These are phyloP conservation scores for Cyberlindnera petersonii DNA, from an alignment of 805 yeast species.

Conservation along the genomic window DNA sequence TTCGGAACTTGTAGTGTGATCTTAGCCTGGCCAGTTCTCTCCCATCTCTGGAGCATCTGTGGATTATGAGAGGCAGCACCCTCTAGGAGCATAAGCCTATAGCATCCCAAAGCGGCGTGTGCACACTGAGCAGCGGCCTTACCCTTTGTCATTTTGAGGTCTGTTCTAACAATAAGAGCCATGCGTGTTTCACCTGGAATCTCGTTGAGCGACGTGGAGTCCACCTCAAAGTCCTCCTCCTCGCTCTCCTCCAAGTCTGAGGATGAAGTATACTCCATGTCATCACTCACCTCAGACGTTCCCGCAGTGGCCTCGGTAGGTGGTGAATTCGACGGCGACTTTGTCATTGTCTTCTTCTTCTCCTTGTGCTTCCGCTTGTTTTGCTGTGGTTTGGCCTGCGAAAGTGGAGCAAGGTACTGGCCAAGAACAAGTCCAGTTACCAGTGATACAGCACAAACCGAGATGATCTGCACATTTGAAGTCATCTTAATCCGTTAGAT, in stretches of 20 bases:
- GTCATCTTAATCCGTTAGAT: conserved; percentile 13
- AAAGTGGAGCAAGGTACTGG: conserved; percentile 15
- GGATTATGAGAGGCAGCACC: conserved; percentile 54
- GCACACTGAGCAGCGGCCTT: conserved; percentile 97
- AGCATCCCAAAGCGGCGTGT: conserved; percentile 94
- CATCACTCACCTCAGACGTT: conserved; percentile 26
- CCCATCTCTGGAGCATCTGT: conserved; percentile 70
- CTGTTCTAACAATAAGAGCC: conserved; percentile 86
- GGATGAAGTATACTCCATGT: conserved; percentile 31
- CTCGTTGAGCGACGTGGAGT: conserved; percentile 57
- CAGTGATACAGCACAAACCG: conserved; percentile 36
- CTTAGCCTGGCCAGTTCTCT: conserved; percentile 84
- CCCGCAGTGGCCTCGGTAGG: conserved; percentile 13
- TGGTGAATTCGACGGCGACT: conserved; percentile 13
- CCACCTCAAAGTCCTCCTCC: conserved; percentile 54
- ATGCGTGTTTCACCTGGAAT: conserved; percentile 78
- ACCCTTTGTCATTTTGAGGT: conserved; percentile 89
- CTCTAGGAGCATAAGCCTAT: conserved; percentile 58
- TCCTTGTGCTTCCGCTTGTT: conserved; percentile 5
- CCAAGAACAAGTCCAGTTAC: conserved; percentile 34
- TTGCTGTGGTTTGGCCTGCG: conserved; percentile 4
- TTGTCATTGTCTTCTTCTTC: conserved; percentile 2
- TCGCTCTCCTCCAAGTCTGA: conserved; percentile 43
- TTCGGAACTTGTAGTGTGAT: conserved; percentile 75
- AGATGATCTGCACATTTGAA: conserved; percentile 27